Evolutionary conservation across 352 stramenopile genomes (phyloP), one percentile per base, ranked within the genome.

Genomic region (Thalassiosira oceanica): DNA sequence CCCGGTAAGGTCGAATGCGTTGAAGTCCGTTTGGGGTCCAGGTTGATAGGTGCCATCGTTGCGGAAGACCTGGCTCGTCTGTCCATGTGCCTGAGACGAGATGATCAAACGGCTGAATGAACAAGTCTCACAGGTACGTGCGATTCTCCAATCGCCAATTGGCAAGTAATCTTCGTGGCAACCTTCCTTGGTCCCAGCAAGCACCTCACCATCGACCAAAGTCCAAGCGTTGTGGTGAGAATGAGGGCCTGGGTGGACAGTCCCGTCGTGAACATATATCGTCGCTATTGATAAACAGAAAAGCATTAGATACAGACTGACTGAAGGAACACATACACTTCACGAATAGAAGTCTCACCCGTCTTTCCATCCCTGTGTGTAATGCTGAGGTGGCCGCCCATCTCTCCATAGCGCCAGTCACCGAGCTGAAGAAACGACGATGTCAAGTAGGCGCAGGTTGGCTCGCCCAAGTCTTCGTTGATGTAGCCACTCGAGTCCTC

Each of bases 391-490:
- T 55, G 46, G n/a, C n/a, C n/a, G n/a, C n/a, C n/a, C 13, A 3
- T 50, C 31, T 46, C 29, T 11, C 28, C 49, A 2, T 46, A 10
- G 3, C 49, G 6, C 49, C 49, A 58, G 6, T 50, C 27, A 8
- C 49, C 49, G 45, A 58, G 21, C 26, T 58, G 49, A n/a, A 58
- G 20, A 23, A 26, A 58, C 3, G 6, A 13, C 1, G 8, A 11
- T 8, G 49, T 58, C 4, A 58, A 15, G 23, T 45, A 58, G 6
- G 49, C 29, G 24, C 49, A 58, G 6, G 27, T 58, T 7, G 49
- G 49, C 13, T 51, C n/a, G 8, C 49, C 49, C 3, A 58, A 20
- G 16, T 3, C 21, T n/a, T 8, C 6, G n/a, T 49, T 56, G n/a
- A n/a, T n/a, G 21, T 50, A 48, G 6, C 50, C 28, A 45, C 21